These are phyloP conservation scores for Trichoderma atrobrunneum DNA, from an alignment of 2,329 filamentous ascomycete genomes.

Conservation along the genomic window DNA sequence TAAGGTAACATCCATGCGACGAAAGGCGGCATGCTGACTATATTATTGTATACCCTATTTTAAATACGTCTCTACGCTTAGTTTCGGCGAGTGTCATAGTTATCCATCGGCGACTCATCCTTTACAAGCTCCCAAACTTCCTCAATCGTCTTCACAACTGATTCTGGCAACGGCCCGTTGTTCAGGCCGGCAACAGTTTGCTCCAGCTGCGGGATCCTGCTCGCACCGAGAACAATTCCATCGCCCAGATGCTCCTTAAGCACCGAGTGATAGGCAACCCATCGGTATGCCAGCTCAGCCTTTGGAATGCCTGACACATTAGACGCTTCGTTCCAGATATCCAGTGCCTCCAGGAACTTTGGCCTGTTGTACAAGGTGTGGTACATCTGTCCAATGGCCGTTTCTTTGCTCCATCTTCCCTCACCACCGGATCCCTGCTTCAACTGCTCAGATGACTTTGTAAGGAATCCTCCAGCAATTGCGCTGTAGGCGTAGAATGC, in stretches of 20 bases:
- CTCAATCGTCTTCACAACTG: slow-evolving; percentile 19
- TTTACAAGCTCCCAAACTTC: slow-evolving; percentile 20
- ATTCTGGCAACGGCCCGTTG: slow-evolving; percentile 19
- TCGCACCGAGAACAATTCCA: slow-evolving; percentile 13
- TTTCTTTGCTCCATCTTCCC: neutral
- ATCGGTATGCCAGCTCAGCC: slow-evolving; percentile 19
- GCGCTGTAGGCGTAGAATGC: slow-evolving; percentile 40
- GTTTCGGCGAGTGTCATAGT: neutral
- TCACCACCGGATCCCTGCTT: neutral
- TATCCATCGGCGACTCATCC: slow-evolving; percentile 5
- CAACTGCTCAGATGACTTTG: slow-evolving; percentile 4
- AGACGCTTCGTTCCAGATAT: neutral
- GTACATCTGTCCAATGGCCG: neutral
- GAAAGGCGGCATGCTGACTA: neutral
- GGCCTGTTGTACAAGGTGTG: slow-evolving; percentile 11
- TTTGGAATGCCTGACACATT: neutral
- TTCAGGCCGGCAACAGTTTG: slow-evolving; percentile 7
- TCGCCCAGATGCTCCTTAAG: neutral
- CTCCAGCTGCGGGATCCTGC: slow-evolving; percentile 1
- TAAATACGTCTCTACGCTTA: neutral
- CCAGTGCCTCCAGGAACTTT: neutral
- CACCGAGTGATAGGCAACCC: slow-evolving; percentile 15
- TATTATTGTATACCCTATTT: neutral
- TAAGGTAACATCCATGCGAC: neutral
- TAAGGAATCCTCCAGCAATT: slow-evolving; percentile 36